Conservation (phyloP, 2,329 filamentous ascomycete genomes). For the Alternaria burnsii region DNA sequence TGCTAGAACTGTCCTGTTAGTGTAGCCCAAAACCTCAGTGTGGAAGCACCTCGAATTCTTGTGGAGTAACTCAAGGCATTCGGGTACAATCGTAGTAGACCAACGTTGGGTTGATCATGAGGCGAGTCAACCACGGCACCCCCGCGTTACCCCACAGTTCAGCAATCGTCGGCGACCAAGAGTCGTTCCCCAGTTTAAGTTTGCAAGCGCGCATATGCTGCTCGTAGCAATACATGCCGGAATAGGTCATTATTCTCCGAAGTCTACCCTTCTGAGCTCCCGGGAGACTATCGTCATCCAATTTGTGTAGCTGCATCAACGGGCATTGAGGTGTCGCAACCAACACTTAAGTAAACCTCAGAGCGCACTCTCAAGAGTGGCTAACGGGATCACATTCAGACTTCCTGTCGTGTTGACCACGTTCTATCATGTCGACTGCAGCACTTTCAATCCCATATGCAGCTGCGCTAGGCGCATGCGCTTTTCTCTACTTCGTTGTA, state of each 20-base stretch:
- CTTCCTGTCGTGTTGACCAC: constrained; percentile 1
- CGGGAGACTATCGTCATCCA: not conserved
- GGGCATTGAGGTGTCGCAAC: not conserved
- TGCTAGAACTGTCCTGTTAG: constrained; percentile 1
- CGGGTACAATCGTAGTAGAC: not conserved
- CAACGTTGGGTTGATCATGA: not conserved
- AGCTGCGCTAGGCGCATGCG: constrained; percentile 29
- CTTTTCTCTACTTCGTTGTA: constrained; percentile 51
- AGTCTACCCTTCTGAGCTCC: constrained; percentile 11
- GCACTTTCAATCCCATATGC: constrained; percentile 34
- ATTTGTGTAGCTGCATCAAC: constrained; percentile 2
- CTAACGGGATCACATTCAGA: not conserved
- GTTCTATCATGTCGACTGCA: constrained; percentile 24
- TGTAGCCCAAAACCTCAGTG: not conserved
- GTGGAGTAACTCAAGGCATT: not conserved
- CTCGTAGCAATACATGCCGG: not conserved
- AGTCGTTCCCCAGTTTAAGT: not conserved
- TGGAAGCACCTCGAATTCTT: not conserved
- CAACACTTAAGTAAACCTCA: constrained; percentile 21
- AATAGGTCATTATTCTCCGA: constrained; percentile 22
- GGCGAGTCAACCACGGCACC: not conserved
- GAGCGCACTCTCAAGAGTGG: not conserved
- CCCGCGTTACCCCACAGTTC: constrained; percentile 19
- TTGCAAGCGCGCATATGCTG: not conserved
- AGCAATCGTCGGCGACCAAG: not conserved